Conservation (phyloP, 306 rosid species). For the Glycine latifolia region DNA sequence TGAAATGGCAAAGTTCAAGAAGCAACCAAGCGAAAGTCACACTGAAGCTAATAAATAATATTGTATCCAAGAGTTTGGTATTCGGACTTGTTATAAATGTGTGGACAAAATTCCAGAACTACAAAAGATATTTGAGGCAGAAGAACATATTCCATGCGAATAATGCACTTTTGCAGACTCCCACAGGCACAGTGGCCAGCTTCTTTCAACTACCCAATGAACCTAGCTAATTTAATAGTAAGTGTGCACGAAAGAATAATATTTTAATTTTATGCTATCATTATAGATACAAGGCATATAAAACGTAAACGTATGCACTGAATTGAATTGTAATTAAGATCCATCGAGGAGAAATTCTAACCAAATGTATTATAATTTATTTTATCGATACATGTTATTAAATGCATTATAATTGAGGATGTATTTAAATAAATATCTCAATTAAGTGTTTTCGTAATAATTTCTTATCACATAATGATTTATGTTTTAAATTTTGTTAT, state of each 20-base stretch:
- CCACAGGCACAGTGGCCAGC: background rate
- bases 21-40: background rate
- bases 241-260: background rate
- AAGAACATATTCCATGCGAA: background rate
- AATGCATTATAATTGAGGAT: too few relatives aligned
- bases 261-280: background rate
- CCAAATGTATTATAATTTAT: too few relatives aligned
- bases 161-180: background rate
- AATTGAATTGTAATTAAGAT: conserved; percentile 2
- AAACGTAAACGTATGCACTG: too few relatives aligned
- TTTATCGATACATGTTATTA: too few relatives aligned
- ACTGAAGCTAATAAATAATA: background rate
- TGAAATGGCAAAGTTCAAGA: background rate
- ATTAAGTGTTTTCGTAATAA: too few relatives aligned
- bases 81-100: background rate
- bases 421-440: too few relatives aligned
- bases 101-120: background rate
- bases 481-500: too few relatives aligned
- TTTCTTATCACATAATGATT: background rate
- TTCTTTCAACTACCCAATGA: background rate
- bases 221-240: conserved; percentile 7
- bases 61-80: background rate
- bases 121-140: background rate
- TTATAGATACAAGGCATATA: background rate
- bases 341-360: background rate